These are phyloP conservation scores for Argentina anserina DNA, from an alignment of 306 rosid genomes.

Conservation along the genomic window DNA sequence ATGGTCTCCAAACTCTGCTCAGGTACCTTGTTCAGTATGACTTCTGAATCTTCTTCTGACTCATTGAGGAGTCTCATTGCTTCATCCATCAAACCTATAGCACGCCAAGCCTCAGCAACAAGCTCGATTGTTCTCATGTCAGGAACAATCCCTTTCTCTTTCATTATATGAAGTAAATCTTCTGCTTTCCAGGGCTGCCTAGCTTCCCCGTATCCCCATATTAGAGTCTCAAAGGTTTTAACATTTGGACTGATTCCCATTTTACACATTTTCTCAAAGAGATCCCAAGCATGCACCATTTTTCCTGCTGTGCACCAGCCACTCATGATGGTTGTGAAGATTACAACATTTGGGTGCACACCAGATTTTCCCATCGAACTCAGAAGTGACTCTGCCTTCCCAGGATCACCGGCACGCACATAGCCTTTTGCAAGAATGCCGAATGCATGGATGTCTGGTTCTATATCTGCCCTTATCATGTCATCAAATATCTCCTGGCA, in stretches of 20 bases:
- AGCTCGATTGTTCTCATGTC: slow-evolving; percentile 58
- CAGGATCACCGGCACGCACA: slow-evolving; percentile 71
- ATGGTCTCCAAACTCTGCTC: slow-evolving; percentile 37
- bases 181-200: slow-evolving; percentile 92
- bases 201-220: slow-evolving; percentile 97
- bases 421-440: slow-evolving; percentile 96
- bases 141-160: slow-evolving; percentile 59
- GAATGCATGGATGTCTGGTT: slow-evolving; percentile 79
- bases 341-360: slow-evolving; percentile 77
- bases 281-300: slow-evolving; percentile 67
- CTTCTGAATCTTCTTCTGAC: slow-evolving; percentile 36
- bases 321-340: slow-evolving; percentile 90
- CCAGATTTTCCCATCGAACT: slow-evolving; percentile 58
- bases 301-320: slow-evolving; percentile 85
- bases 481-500: slow-evolving; percentile 78
- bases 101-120: slow-evolving; percentile 81
- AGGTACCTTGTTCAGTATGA: slow-evolving; percentile 26
- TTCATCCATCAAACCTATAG: slow-evolving; percentile 56
- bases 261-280: slow-evolving; percentile 56
- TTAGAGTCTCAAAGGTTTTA: slow-evolving; percentile 85
- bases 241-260: slow-evolving; percentile 56
- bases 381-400: slow-evolving; percentile 68
- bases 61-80: slow-evolving; percentile 51
- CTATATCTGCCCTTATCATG: slow-evolving; percentile 72
- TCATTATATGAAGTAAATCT: slow-evolving; percentile 66